These are phyloP conservation scores for Turnera subulata DNA, from an alignment of 345 rosid genomes.

Conservation along the genomic window DNA sequence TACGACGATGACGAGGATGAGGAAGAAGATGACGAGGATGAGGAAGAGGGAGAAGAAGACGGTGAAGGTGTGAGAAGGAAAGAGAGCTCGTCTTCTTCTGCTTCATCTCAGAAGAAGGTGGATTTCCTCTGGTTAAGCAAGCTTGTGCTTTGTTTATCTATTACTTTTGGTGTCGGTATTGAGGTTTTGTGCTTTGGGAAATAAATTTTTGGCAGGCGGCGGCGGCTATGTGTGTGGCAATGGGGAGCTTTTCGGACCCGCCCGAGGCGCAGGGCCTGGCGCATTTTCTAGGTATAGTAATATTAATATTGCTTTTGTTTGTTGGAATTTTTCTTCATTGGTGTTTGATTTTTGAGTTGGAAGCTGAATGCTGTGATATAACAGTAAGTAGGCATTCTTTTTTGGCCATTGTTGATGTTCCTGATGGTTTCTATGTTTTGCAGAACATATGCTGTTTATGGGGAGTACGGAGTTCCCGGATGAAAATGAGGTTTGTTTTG, in stretches of 20 bases:
- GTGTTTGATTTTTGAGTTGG: too few relatives aligned
- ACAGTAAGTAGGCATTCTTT: background rate
- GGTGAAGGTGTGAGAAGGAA: slow-evolving; percentile 25
- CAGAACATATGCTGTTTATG: slow-evolving; percentile 99
- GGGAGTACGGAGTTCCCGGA: slow-evolving; percentile 91
- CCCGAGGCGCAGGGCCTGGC: slow-evolving; percentile 93
- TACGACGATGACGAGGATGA: slow-evolving; percentile 25
- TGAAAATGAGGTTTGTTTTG: slow-evolving; percentile 80
- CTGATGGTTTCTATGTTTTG: slow-evolving; percentile 7
- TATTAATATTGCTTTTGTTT: background rate
- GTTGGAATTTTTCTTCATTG: background rate
- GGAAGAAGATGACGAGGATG: slow-evolving; percentile 26
- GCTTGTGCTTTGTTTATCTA: background rate
- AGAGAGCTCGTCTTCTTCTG: slow-evolving; percentile 35
- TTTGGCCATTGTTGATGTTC: background rate
- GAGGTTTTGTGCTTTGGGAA: background rate
- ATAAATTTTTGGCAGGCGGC: slow-evolving; percentile 60
- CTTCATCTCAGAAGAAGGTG: slow-evolving; percentile 73
- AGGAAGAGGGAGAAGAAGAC: slow-evolving; percentile 15
- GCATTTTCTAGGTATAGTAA: slow-evolving; percentile 77
- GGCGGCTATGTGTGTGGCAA: slow-evolving; percentile 96
- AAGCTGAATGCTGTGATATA: too few relatives aligned
- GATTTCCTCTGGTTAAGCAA: background rate
- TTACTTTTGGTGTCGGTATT: background rate
- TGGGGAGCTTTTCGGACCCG: slow-evolving; percentile 98